phyloP scores from a whole-genome alignment of 2,329 filamentous ascomycete genomes.

The Colletotrichum cuscutae region DNA sequence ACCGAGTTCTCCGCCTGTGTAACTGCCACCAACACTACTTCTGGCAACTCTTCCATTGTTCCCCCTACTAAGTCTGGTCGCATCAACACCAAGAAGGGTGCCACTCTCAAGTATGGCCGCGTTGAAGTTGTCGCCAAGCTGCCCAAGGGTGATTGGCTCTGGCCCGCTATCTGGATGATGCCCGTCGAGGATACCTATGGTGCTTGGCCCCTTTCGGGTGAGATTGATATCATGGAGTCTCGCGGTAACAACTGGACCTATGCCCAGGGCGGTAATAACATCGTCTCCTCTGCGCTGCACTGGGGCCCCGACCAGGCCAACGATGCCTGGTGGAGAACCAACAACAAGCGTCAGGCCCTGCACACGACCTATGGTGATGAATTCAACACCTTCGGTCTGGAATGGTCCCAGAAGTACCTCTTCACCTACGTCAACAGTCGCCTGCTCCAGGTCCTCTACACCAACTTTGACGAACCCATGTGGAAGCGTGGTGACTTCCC shows the following conservation, averaged over 20 bases:
- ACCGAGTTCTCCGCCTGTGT: constrained; percentile 67
- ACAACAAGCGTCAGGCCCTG: constrained; percentile 78
- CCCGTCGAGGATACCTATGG: constrained; percentile 79
- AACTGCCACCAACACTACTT: constrained; percentile 76
- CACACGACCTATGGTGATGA: constrained; percentile 77
- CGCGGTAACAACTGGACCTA: constrained; percentile 87
- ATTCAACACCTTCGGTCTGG: constrained; percentile 83
- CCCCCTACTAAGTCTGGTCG: constrained; percentile 83
- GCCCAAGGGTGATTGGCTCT: constrained; percentile 85
- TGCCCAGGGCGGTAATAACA: constrained; percentile 81
- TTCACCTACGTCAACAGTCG: constrained; percentile 88
- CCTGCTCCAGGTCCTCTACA: constrained; percentile 83
- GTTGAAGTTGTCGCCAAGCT: constrained; percentile 83
- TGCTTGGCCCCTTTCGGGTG: constrained; percentile 80
- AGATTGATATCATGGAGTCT: constrained; percentile 85
- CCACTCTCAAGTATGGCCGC: constrained; percentile 81
- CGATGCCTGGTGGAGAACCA: constrained; percentile 86
- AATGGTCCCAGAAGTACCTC: constrained; percentile 89
- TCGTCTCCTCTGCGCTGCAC: constrained; percentile 81
- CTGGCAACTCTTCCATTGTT: constrained; percentile 77
- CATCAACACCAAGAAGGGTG: constrained; percentile 78
- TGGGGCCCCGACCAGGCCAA: constrained; percentile 80
- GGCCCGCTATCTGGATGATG: constrained; percentile 94
- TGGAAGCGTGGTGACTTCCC: constrained; percentile 78
- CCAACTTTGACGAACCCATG: constrained; percentile 75